Conservation (phyloP, 2,329 filamentous ascomycete genomes). For the Colletotrichum somersetense region DNA sequence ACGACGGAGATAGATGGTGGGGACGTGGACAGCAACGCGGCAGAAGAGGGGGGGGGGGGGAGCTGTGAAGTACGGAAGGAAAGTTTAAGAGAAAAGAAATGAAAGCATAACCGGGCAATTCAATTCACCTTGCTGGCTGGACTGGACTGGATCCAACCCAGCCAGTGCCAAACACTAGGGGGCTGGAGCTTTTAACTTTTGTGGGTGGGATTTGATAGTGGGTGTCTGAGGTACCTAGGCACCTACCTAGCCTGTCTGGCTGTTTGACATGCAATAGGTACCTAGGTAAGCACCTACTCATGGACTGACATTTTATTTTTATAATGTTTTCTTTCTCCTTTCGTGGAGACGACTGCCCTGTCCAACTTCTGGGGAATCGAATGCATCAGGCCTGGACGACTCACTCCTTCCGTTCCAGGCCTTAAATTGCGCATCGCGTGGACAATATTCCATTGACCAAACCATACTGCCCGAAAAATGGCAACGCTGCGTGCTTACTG, state of each 20-base stretch:
- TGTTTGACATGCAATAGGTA: not conserved
- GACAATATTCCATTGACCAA: constrained; percentile 14
- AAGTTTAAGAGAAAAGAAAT: constrained; percentile 21
- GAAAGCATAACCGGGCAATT: not conserved
- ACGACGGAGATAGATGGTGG: not conserved
- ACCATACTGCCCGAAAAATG: constrained; percentile 18
- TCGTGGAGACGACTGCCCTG: not conserved
- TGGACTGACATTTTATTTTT: not conserved
- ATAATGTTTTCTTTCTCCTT: not conserved
- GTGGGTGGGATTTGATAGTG: constrained; percentile 18
- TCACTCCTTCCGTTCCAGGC: constrained; percentile 22
- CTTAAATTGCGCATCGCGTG: constrained; percentile 27
- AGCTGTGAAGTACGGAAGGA: not conserved
- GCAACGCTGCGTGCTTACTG: not conserved
- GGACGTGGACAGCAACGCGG: constrained; percentile 1
- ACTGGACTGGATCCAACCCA: constrained; percentile 24
- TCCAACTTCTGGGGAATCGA: not conserved
- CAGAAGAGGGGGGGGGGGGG: not conserved
- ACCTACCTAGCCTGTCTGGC: too few species aligned
- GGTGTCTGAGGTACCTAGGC: not conserved
- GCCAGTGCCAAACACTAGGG: constrained; percentile 8
- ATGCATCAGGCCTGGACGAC: not conserved
- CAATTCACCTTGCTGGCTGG: constrained; percentile 7
- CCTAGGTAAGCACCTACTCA: not conserved
- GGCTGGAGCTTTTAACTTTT: constrained; percentile 26